These are phyloP conservation scores for Saccharomycopsis vini DNA, from an alignment of 805 yeast species.

Conservation along the genomic window DNA sequence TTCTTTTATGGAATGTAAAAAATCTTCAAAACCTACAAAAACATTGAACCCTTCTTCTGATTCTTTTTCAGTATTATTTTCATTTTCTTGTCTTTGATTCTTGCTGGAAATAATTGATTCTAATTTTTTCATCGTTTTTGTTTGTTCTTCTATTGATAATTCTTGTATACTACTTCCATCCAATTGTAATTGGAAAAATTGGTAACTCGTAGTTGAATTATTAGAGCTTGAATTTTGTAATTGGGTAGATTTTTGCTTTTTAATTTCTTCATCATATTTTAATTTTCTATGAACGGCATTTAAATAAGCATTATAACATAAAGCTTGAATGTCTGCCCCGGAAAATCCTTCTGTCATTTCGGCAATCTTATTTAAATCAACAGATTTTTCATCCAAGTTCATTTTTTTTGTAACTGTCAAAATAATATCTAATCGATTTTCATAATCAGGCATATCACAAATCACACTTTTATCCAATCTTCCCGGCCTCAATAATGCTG, in stretches of 20 bases:
- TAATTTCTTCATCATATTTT: conserved; percentile 29
- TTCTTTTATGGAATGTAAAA: conserved; percentile 53
- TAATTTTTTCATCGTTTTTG: conserved; percentile 34
- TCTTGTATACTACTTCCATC: conserved; percentile 17
- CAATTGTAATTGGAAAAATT: conserved; percentile 32
- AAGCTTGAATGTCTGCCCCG: conserved; percentile 92
- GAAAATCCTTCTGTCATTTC: conserved; percentile 64
- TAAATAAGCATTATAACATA: conserved; percentile 84
- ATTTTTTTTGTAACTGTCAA: conserved; percentile 50
- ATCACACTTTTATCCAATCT: conserved; percentile 86
- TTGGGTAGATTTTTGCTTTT: conserved; percentile 21
- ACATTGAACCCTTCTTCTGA: conserved; percentile 21
- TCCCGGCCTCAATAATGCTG: conserved; percentile 92
- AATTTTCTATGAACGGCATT: conserved; percentile 72
- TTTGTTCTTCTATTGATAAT: conserved; percentile 33
- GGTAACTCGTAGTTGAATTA: conserved; percentile 20
- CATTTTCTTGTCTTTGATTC: background rate
- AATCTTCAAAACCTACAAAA: conserved; percentile 42
- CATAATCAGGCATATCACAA: conserved; percentile 73
- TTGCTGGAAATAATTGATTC: conserved; percentile 29
- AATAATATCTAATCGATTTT: conserved; percentile 69
- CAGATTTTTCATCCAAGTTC: conserved; percentile 40
- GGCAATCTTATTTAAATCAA: conserved; percentile 50
- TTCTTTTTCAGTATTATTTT: background rate
- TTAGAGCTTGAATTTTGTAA: too few relatives aligned